Evolutionary conservation across 805 yeast genomes (phyloP).

Genomic region (Wickerhamiella parazyma): DNA sequence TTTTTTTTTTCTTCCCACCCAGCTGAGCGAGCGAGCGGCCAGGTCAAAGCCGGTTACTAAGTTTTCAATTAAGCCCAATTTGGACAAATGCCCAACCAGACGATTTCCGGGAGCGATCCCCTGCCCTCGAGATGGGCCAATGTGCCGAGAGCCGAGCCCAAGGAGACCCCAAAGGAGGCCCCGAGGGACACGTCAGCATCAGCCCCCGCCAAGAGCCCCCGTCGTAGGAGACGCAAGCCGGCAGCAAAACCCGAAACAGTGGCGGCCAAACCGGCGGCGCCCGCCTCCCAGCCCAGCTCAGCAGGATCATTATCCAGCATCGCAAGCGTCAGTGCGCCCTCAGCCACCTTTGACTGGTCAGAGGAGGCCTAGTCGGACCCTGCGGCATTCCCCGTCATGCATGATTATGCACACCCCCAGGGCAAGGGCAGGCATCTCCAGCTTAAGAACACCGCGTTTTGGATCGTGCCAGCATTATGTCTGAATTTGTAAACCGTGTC

Average conservation of each 20-base stretch:
- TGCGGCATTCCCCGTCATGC: conserved; percentile 2
- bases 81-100: not conserved
- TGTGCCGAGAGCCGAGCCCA: no score
- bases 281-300: not conserved
- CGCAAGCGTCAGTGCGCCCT: not conserved
- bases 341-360: conserved; percentile 3
- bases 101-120: not conserved
- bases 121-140: not conserved
- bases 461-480: conserved; percentile 27
- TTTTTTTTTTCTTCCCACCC: conserved; percentile 22
- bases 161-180: no score
- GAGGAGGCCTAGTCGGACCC: conserved; percentile 5
- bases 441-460: no score
- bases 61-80: not conserved
- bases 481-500: conserved; percentile 10
- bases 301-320: not conserved
- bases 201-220: not conserved
- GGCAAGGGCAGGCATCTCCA: no score
- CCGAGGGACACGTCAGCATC: no score
- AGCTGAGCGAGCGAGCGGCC: not conserved
- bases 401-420: not conserved
- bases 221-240: not conserved
- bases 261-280: no score
- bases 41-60: no score
- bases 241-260: no score